Evolutionary conservation across 2,329 filamentous ascomycete species (phyloP), one percentile per base, ranked within the genome.

Genomic region (Xylariaceae sp.): DNA sequence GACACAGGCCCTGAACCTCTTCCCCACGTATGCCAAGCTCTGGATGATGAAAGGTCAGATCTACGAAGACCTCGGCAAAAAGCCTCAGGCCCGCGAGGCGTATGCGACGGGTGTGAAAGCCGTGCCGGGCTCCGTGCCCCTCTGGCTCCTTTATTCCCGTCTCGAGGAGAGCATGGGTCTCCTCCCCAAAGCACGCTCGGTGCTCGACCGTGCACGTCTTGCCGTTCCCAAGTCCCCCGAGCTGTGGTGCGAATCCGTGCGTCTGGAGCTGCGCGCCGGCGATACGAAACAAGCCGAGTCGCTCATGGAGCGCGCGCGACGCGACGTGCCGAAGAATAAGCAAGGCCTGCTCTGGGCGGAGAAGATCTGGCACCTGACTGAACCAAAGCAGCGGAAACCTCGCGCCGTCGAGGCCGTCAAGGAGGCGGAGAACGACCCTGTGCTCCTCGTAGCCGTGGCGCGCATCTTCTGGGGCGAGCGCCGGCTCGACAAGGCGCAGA

Each of bases 1-100:
- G 39, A 91, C 93, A 58, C 89, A 96, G 71, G 95, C 89, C 1
- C 79, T 99, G 31, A 88, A 93, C 64, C 83, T 91, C 8, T 99
- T 96, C 78, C 94, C 95, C 1, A 85, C 87, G 40, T 86, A 89
- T 11, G 83, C 91, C 49, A 98, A 98, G 76, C 82, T 99, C 21
- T 97, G 94, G 89, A 97, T 98, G 90, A 91, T 96, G 79, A 99
- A 99, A 76, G 95, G 96, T 0, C 95, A 99, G 72, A 95, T 98
- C 61, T 99, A 99, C 79, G 90, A 97, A 70, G 84, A 87, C 39
- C 83, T 92, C 43, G 87, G 85, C 66, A 92, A 92, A 76, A 78
- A 89, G 12, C 87, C 89, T 0, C 90, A 95, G 74, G 95, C 95
- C 3, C 87, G 95, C 43, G 92, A 98, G 73, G 92, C 94, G 0